These are phyloP conservation scores for Eutypella sp. DNA, from an alignment of 2,329 filamentous ascomycete species.

Conservation along the genomic window DNA sequence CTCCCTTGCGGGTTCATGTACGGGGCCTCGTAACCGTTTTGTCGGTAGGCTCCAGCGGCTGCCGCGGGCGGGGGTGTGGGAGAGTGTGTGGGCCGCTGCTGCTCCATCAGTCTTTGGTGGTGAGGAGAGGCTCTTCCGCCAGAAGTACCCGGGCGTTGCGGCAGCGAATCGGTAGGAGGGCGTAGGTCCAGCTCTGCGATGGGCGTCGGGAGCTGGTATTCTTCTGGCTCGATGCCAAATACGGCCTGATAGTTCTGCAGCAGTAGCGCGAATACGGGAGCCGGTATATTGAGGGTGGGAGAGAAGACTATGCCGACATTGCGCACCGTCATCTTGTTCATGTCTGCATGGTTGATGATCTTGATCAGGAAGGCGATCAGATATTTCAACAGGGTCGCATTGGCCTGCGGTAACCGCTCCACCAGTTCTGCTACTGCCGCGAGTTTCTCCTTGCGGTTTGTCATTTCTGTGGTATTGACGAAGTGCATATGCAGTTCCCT, in stretches of 20 bases:
- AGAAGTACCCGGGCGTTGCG: slow-evolving; percentile 45
- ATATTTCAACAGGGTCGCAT: slow-evolving; percentile 76
- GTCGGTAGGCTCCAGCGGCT: slow-evolving; percentile 31
- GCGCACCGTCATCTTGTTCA: slow-evolving; percentile 97
- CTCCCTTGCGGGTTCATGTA: slow-evolving; percentile 33
- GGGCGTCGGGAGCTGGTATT: slow-evolving; percentile 52
- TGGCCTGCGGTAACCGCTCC: slow-evolving; percentile 72
- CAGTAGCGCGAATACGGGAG: slow-evolving; percentile 89
- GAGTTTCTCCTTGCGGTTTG: slow-evolving; percentile 71
- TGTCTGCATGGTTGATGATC: slow-evolving; percentile 82
- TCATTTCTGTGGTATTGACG: slow-evolving; percentile 74
- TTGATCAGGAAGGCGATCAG: slow-evolving; percentile 84
- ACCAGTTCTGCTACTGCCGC: slow-evolving; percentile 71
- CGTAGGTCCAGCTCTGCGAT: slow-evolving; percentile 33
- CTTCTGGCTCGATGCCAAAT: slow-evolving; percentile 67
- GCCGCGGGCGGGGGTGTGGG: slow-evolving; percentile 49
- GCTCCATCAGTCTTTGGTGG: slow-evolving; percentile 42
- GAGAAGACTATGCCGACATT: slow-evolving; percentile 99
- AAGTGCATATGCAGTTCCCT: slow-evolving; percentile 88
- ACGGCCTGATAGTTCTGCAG: slow-evolving; percentile 85
- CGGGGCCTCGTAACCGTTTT: slow-evolving; percentile 39
- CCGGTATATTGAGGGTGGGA: slow-evolving; percentile 92
- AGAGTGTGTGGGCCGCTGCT: slow-evolving; percentile 35
- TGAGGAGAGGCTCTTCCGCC: slow-evolving; percentile 48
- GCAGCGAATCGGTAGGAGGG: slow-evolving; percentile 25